These are phyloP conservation scores for Arthroderma sp. DNA, from an alignment of 2,329 filamentous ascomycete species.

Conservation along the genomic window DNA sequence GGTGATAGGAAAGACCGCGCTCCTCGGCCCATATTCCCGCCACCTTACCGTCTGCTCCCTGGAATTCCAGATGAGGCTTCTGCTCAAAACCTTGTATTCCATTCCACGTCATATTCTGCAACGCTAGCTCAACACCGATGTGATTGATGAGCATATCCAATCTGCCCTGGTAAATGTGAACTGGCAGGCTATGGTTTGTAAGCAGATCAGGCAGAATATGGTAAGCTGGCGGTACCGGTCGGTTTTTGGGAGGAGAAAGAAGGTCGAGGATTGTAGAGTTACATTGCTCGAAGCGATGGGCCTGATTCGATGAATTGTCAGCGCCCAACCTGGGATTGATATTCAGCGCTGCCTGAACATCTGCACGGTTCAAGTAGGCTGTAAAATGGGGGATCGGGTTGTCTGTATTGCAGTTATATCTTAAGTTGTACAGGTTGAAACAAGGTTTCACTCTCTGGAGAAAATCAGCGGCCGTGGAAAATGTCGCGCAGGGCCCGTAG, in stretches of 20 bases:
- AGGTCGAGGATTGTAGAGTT: constrained; percentile 19
- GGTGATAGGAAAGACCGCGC: constrained; percentile 24
- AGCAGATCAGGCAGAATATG: constrained; percentile 20
- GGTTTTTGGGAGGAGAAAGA: constrained; percentile 13
- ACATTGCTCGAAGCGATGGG: constrained; percentile 16
- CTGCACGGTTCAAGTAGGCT: constrained; percentile 22
- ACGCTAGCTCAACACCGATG: constrained; percentile 21
- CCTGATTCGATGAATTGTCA: neutral
- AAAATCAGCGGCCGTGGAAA: constrained; percentile 22
- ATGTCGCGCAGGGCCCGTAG: constrained; percentile 24
- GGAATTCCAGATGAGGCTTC: constrained; percentile 16
- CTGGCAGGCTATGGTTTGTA: constrained; percentile 18
- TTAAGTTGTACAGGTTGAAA: constrained; percentile 24
- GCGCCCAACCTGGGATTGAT: constrained; percentile 1
- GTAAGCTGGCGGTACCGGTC: constrained; percentile 20
- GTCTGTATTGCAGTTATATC: constrained; percentile 18
- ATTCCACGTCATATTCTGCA: constrained; percentile 31
- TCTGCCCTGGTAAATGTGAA: constrained; percentile 27
- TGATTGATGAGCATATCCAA: constrained; percentile 28
- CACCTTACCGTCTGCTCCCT: neutral
- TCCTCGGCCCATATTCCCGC: constrained; percentile 22
- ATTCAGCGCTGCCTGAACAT: constrained; percentile 23
- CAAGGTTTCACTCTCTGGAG: constrained; percentile 15
- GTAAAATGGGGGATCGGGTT: constrained; percentile 14
- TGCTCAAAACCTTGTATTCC: constrained; percentile 24